Evolutionary conservation across 2,329 filamentous ascomycete genomes (phyloP), one percentile per base, ranked within the genome.

Genomic region (Tolypocladium ovalisporum): DNA sequence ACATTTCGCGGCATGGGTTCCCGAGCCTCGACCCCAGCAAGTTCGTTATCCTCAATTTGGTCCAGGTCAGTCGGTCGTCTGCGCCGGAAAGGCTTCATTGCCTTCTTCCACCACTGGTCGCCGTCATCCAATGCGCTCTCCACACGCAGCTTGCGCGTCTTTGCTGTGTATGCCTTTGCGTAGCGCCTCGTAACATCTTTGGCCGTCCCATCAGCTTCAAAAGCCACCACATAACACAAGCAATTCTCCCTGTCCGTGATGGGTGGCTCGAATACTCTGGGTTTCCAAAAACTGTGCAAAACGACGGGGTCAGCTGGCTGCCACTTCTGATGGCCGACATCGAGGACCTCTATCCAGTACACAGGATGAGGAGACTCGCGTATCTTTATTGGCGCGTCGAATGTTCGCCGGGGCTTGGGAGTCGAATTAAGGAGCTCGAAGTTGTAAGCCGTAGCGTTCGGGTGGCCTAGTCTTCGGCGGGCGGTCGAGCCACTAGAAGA

Each of bases 341-440:
- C 92, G 62, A 96, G 89, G 4, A 90, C 86, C 73, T 99, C 94
- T 0, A 97, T 87, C 94, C 94, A 99, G 68, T 91, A 97, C 3
- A 97, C 80, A 0, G 94, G 94, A 65, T 87, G 89, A 0, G 82
- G 71, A 0, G 90, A 92, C 66, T 93, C 89, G 29, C 79, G 79
- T 13, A 87, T 80, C 17, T 67, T 73, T 56, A 73, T 75, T 13
- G 67, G 73, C 55, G 62, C 65, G 29, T 67, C 72, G 65, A 68
- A 70, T 32, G 61, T 62, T 42, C 65, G 64, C n/a, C 66, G 66
- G 1, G 68, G 61, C 1, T 63, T 63, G 1, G 70, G 75, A 13
- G 71, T 69, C 17, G 75, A 72, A 37, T 69, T 68, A 29, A 73
- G 70, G 13, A 81, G 81, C 44, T 69, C 67, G 35, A 82, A 70